A percentile compares a stretch with the other conserved stretches of the same genome.
These are phyloP conservation scores for Termitomyces sp. DNA, from an alignment of 768 basidiomycete genomes.

Conservation along the genomic window DNA sequence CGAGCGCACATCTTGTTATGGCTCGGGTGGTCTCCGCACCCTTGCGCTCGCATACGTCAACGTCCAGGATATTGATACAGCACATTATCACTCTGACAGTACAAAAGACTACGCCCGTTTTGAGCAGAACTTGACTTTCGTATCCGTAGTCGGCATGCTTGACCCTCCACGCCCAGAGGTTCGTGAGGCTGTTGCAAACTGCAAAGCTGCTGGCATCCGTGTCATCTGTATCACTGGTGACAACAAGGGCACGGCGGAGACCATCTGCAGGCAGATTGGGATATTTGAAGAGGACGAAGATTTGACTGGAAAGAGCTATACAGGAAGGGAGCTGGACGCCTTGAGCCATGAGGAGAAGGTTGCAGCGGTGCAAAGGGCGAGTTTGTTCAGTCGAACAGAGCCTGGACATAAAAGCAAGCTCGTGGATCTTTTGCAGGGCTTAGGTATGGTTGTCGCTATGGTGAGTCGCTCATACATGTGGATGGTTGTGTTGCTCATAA, in stretches of 20 bases:
- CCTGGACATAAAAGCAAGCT: slow-evolving; percentile 93
- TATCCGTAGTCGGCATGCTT: slow-evolving; percentile 95
- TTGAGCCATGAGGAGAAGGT: slow-evolving; percentile 79
- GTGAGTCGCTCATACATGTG: slow-evolving; percentile 26
- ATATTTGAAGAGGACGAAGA: slow-evolving; percentile 87
- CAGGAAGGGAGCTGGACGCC: slow-evolving; percentile 85
- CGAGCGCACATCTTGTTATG: slow-evolving; percentile 66
- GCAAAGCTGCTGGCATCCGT: slow-evolving; percentile 88
- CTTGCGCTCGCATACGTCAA: slow-evolving; percentile 88
- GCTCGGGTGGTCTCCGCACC: slow-evolving; percentile 77
- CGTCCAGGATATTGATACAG: slow-evolving; percentile 66
- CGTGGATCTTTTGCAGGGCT: slow-evolving; percentile 87
- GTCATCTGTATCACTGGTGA: slow-evolving; percentile 98
- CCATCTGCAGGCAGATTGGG: slow-evolving; percentile 94
- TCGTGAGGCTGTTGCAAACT: slow-evolving; percentile 78
- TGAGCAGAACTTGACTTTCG: slow-evolving; percentile 89
- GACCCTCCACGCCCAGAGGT: slow-evolving; percentile 98
- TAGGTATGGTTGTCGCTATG: slow-evolving; percentile 96
- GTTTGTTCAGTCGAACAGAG: slow-evolving; percentile 90
- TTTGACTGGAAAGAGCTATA: slow-evolving; percentile 92
- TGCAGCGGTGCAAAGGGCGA: slow-evolving; percentile 79
- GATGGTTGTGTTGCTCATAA: background rate
- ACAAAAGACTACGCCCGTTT: slow-evolving; percentile 83
- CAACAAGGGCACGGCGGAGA: slow-evolving; percentile 96
- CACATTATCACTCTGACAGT: slow-evolving; percentile 78